Evolutionary conservation across 1,284 basidiomycete genomes (phyloP), one percentile per base, ranked within the genome.

Genomic region (Boletus holoroseus): DNA sequence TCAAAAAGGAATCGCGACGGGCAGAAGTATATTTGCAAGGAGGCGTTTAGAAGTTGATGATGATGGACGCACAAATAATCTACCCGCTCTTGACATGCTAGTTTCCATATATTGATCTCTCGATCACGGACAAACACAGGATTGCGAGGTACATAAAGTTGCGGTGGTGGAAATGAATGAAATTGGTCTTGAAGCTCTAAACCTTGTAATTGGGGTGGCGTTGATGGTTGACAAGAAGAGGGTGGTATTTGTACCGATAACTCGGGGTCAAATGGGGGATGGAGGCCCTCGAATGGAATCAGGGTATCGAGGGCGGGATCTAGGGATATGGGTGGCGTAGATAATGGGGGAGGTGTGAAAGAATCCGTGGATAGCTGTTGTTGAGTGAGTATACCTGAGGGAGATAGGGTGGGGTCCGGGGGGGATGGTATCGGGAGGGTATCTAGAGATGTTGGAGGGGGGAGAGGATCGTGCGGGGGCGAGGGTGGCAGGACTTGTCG

Each of bases 31-130:
- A 39, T 40, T 40, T 44, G 47, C 38, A 42, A 44, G 26, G 44
- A 42, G 36, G 57, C 13, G 7, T 18, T 12, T 11, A 34, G 28
- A 48, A 43, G 52, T n/a, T 42, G 46, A 40, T 49, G 42, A 47
- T 32, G 34, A 34, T 43, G 55, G 18, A 66, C 63, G 55, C 37
- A 66, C 63, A 66, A 42, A 53, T 52, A 68, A 48, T 66, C 64
- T 54, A 66, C 64, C 32, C 64, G 63, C 51, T 66, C 64, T 51
- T 68, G 64, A 42, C 64, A 66, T 13, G 64, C 64, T n/a, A 66
- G 54, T 53, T 66, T 66, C 64, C 64, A 66, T 45, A 66, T 66
- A 47, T 66, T 66, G 55, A 68, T 59, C 38, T 66, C 64, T 16
- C 64, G 55, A 57, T 68, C 66, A 26, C 66, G 66, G 47, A 62